Percentiles rank a stretch among this genome's conserved stretches.
phyloP scores from a whole-genome alignment of 202 grass and related monocot genomes.

The Setaria italica region DNA sequence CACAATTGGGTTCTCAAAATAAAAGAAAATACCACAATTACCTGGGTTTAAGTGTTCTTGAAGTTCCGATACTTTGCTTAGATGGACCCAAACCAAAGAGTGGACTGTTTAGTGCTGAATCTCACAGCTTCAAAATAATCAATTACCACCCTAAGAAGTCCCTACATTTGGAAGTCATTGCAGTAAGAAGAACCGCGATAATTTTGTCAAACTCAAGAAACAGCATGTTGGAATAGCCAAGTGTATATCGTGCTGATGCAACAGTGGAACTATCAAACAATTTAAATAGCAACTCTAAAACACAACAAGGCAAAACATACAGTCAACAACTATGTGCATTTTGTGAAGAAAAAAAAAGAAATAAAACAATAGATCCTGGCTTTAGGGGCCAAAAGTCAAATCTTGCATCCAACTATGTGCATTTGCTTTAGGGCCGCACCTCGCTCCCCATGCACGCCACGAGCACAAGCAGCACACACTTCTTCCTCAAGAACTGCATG shows the following conservation, averaged over 20 bases:
- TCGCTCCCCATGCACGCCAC: no score
- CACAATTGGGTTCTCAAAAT: conserved; percentile 20
- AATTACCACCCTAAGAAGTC: not conserved
- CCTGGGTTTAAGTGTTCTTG: conserved; percentile 38
- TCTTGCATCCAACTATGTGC: not conserved
- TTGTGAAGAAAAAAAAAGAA: not conserved
- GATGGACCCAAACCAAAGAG: conserved; percentile 20
- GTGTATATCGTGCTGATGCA: not conserved
- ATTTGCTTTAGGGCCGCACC: no score
- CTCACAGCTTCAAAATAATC: conserved; percentile 39
- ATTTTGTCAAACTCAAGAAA: not conserved
- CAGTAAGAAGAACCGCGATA: not conserved
- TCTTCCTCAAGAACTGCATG: no score
- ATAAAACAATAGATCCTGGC: not conserved
- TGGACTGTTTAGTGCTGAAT: conserved; percentile 5
- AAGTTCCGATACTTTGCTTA: conserved; percentile 28
- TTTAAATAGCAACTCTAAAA: not conserved
- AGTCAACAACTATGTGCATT: not conserved
- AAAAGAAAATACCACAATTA: not conserved
- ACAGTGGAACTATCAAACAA: not conserved
- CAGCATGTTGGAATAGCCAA: not conserved
- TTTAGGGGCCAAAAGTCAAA: not conserved
- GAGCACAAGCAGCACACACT: no score
- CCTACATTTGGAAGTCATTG: conserved; percentile 23
- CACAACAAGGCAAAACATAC: not conserved